Conservation (phyloP, 2,329 filamentous ascomycete genomes). For the Aspergillaceae sp. region DNA sequence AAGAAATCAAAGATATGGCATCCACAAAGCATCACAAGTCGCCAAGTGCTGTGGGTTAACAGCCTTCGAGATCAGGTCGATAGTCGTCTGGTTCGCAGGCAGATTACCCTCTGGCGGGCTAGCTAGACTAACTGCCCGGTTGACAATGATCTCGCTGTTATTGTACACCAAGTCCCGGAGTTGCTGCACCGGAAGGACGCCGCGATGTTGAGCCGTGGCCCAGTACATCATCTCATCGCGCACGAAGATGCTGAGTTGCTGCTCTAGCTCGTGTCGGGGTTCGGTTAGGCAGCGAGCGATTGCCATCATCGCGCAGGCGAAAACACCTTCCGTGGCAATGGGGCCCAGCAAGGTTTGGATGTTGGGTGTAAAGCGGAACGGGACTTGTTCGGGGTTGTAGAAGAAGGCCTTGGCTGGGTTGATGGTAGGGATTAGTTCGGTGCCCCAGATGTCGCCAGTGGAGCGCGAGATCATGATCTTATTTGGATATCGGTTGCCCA, state of each 20-base stretch:
- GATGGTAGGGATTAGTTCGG: conserved; percentile 87
- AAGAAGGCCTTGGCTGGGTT: conserved; percentile 76
- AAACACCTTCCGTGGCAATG: conserved; percentile 90
- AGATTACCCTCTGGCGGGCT: conserved; percentile 67
- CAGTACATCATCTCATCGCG: conserved; percentile 97
- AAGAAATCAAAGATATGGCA: conserved; percentile 63
- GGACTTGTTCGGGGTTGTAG: conserved; percentile 89
- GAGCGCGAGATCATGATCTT: conserved; percentile 86
- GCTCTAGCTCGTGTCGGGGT: conserved; percentile 72
- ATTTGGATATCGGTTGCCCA: conserved; percentile 89
- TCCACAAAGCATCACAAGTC: conserved; percentile 88
- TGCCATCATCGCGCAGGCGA: conserved; percentile 89
- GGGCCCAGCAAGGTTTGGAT: conserved; percentile 94
- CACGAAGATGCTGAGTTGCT: conserved; percentile 88
- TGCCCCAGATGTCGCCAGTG: conserved; percentile 91
- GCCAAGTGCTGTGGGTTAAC: conserved; percentile 86
- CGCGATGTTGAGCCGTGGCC: conserved; percentile 73
- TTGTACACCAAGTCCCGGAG: conserved; percentile 70
- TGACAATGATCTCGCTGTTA: conserved; percentile 87
- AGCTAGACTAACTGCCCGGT: conserved; percentile 76
- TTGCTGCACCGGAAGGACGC: conserved; percentile 55
- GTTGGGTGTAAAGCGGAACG: conserved; percentile 94
- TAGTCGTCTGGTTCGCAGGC: conserved; percentile 92
- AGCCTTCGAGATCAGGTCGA: conserved; percentile 85
- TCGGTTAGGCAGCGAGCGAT: conserved; percentile 91